Evolutionary conservation across 352 stramenopile species (phyloP), one percentile per base, ranked within the genome.

Genomic region (Phytophthora pluvialis): DNA sequence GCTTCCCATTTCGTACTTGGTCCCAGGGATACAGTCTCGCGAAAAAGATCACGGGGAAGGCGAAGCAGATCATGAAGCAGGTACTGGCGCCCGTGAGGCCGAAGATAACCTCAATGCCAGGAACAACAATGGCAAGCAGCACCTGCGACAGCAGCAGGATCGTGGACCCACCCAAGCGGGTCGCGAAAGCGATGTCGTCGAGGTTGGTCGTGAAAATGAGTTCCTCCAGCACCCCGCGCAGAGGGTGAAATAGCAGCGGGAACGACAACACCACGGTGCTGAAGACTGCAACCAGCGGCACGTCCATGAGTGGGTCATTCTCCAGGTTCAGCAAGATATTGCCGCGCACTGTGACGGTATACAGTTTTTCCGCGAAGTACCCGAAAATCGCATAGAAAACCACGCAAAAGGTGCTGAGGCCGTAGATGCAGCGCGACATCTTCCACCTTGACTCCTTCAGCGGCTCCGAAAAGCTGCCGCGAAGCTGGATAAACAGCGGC

Each of bases 271-370:
- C 51, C 15, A 91, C 80, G 1, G 84, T 90, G 29, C 82, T 68
- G 59, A 89, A 89, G 13, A 91, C 80, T 5, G 82, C 82, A 42
- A 94, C 71, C 12, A 90, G 70, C 36, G 83, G 80, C 16, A 91
- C 48, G 21, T 80, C 64, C 86, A 94, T 93, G 11, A 87, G 60
- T 1, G 76, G 67, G 33, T 94, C 84, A 68, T 75, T 73, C 53
- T 94, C 78, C 13, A 94, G 71, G 54, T 93, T 94, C 40, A 94
- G 74, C 42, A 94, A 64, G n/a, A 94, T 67, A 62, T 94, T 94
- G 62, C 83, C 83, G 12, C 78, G 75, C 28, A 88, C 75, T 18
- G 70, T 70, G 32, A 56, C 38, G n/a, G 72, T 78, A 49, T 92
- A 94, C 29, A 94, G 60, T 32, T 80, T 71, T 36, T 78, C 63